Evolutionary conservation across 192 early-diverging fungal species (phyloP).

Genomic region (Umbelopsis sp.): DNA sequence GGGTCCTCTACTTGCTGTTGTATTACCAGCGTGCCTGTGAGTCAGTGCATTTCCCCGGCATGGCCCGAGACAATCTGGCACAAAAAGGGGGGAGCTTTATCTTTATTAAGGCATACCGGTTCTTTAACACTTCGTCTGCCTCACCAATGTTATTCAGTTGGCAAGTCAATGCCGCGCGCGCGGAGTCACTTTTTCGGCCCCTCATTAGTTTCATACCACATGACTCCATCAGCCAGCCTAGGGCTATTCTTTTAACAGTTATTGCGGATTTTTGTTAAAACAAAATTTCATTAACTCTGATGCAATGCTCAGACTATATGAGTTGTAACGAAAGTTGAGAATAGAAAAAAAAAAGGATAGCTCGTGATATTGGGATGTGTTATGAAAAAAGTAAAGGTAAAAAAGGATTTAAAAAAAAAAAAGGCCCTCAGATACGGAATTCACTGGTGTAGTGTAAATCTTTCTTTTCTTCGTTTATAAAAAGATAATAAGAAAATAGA

Average conservation of each 20-base stretch:
- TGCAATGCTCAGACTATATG: too few species aligned
- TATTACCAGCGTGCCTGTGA: conserved; percentile 12
- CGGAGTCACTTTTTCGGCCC: neutral
- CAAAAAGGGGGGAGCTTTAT: neutral
- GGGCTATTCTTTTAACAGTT: too few species aligned
- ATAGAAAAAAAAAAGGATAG: too few species aligned
- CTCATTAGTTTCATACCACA: neutral
- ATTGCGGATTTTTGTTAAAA: too few species aligned
- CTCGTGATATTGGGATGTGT: neutral
- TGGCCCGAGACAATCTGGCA: conserved; percentile 4
- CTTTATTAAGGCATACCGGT: neutral
- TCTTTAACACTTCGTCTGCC: neutral
- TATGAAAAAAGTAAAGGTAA: neutral
- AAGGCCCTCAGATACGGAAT: neutral
- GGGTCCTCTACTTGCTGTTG: neutral
- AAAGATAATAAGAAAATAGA: neutral
- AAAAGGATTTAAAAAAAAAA: neutral
- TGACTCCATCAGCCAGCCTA: neutral
- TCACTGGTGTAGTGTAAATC: neutral
- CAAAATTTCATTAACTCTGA: too few species aligned
- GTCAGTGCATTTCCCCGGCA: conserved; percentile 17
- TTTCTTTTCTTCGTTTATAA: conserved; percentile 8
- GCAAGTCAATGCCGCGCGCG: neutral
- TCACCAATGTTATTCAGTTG: conserved; percentile 2
- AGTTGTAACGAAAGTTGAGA: too few species aligned